Evolutionary conservation across 139 green algal genomes (phyloP).

Genomic region (Auxenochlorella pyrenoidosa): DNA sequence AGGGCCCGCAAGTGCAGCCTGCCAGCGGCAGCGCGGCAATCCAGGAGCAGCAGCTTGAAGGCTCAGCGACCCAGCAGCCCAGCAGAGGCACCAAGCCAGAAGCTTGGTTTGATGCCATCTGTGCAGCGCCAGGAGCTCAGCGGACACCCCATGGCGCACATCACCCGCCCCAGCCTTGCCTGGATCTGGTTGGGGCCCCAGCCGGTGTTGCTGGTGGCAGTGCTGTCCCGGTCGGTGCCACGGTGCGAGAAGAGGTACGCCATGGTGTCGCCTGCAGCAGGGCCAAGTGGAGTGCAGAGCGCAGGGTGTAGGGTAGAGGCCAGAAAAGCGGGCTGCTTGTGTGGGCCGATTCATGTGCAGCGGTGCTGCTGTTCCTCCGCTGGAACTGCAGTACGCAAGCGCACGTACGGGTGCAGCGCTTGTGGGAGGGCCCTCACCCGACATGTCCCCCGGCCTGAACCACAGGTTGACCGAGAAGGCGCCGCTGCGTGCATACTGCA

Average conservation of each 20-base stretch:
- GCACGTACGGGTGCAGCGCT: too few relatives aligned
- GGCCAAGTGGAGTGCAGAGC: not conserved
- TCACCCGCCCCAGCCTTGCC: not conserved
- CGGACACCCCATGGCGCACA: too few relatives aligned
- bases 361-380: too few relatives aligned
- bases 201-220: not conserved
- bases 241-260: constrained; percentile 68
- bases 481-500: constrained; percentile 53
- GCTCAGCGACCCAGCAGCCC: too few relatives aligned
- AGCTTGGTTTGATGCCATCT: too few relatives aligned
- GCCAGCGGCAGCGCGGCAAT: too few relatives aligned
- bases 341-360: too few relatives aligned
- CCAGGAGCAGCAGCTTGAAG: too few relatives aligned
- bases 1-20: too few relatives aligned
- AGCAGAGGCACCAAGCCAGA: too few relatives aligned
- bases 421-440: not conserved
- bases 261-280: constrained; percentile 26
- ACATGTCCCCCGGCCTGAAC: constrained; percentile 50
- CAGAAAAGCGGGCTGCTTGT: not conserved
- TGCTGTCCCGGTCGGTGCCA: not conserved
- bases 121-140: too few relatives aligned
- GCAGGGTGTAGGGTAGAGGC: not conserved
- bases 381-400: too few relatives aligned
- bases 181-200: constrained; percentile 46
- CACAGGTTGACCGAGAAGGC: constrained; percentile 73